phyloP scores from a whole-genome alignment of 805 yeast species.

The Yueomyces sp. region DNA sequence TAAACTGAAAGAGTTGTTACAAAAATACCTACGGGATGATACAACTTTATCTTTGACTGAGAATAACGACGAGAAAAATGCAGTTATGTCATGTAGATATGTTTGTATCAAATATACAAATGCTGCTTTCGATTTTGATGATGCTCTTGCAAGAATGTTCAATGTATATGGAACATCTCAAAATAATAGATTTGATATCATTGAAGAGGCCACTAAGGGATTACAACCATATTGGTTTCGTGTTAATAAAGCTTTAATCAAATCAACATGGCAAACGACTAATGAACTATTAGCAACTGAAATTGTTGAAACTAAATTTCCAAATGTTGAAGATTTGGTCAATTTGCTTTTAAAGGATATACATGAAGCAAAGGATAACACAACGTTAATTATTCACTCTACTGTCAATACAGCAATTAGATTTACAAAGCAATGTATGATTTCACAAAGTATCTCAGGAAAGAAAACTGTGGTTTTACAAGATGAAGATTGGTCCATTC shows the following conservation, averaged over 20 bases:
- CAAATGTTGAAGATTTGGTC: slow-evolving; percentile 35
- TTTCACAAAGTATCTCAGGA: slow-evolving; percentile 48
- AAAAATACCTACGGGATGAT: slow-evolving; percentile 26
- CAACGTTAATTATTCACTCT: slow-evolving; percentile 18
- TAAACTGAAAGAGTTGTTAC: slow-evolving; percentile 29
- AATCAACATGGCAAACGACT: slow-evolving; percentile 31
- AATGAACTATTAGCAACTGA: slow-evolving; percentile 31
- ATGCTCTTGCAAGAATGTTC: slow-evolving; percentile 51
- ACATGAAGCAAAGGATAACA: slow-evolving; percentile 10
- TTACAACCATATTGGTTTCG: slow-evolving; percentile 74
- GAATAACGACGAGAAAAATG: slow-evolving; percentile 15
- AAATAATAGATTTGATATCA: slow-evolving; percentile 51
- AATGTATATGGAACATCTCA: slow-evolving; percentile 52
- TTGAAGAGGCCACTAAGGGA: slow-evolving; percentile 72
- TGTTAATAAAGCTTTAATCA: slow-evolving; percentile 34
- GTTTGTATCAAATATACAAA: slow-evolving; percentile 54
- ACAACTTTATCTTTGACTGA: slow-evolving; percentile 5
- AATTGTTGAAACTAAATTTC: slow-evolving; percentile 32
- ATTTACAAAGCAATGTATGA: slow-evolving; percentile 45
- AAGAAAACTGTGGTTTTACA: slow-evolving; percentile 41
- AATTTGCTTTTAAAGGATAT: slow-evolving; percentile 18
- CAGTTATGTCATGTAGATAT: slow-evolving; percentile 42
- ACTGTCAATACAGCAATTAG: slow-evolving; percentile 31
- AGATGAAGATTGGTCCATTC: slow-evolving; percentile 63
- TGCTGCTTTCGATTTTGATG: slow-evolving; percentile 50